phyloP scores from a whole-genome alignment of 306 rosid species.

The Quercus berberidifolia region DNA sequence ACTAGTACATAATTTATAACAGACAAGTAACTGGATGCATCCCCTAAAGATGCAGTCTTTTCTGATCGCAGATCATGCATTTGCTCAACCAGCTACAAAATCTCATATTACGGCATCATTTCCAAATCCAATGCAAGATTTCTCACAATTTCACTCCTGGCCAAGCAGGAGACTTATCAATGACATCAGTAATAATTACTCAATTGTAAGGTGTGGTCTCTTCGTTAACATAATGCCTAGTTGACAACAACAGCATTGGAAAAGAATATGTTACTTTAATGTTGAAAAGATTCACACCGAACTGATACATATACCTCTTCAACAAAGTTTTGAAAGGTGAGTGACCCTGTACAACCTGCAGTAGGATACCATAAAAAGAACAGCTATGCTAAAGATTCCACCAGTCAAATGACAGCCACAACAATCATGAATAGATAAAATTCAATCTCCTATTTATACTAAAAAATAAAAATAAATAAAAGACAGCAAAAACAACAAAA shows the following conservation, averaged over 20 bases:
- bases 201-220: background rate
- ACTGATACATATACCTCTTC: conserved; percentile 15
- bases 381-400: conserved; percentile 25
- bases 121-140: background rate
- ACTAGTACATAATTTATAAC: background rate
- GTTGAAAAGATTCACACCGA: background rate
- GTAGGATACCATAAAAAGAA: conserved; percentile 7
- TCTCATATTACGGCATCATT: background rate
- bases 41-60: background rate
- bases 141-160: background rate
- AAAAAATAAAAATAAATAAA: background rate
- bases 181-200: background rate
- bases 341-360: conserved; percentile 40
- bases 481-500: background rate
- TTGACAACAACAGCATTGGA: background rate
- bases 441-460: background rate
- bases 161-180: background rate
- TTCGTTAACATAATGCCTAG: background rate
- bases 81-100: background rate
- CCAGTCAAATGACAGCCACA: conserved; percentile 9
- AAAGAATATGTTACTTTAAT: background rate
- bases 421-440: background rate
- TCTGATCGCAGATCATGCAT: background rate
- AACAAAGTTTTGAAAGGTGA: conserved; percentile 29
- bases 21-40: background rate